A percentile compares a stretch with the other conserved stretches of the same genome.
Conservation (phyloP, 345 rosid genomes). For the Rhizophora apiculata region DNA sequence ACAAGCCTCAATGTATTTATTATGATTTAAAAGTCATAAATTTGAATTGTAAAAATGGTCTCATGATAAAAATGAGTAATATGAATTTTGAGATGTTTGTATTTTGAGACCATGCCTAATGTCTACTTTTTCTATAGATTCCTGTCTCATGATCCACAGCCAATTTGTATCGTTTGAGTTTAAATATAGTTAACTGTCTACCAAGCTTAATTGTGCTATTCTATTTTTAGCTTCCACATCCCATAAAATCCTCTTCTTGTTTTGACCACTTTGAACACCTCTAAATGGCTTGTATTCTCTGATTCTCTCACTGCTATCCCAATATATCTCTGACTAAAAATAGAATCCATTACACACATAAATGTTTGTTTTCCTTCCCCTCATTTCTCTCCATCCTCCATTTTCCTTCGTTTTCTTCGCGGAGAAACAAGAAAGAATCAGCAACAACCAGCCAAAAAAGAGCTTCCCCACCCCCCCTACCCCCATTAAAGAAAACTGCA, state of each 20-base stretch:
- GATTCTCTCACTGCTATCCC: not conserved
- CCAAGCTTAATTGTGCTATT: not conserved
- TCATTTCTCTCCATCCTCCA: conserved; percentile 27
- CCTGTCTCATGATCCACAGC: no score
- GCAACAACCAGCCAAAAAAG: conserved; percentile 15
- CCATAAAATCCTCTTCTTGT: not conserved
- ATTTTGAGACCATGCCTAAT: no score
- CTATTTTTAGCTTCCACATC: not conserved
- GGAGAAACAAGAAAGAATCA: conserved; percentile 3
- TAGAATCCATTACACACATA: not conserved
- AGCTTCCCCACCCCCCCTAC: not conserved
- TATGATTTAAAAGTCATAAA: no score
- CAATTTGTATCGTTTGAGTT: not conserved
- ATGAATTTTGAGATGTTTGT: no score
- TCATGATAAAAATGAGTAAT: no score
- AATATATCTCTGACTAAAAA: conserved; percentile 1
- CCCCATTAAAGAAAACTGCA: conserved; percentile 13
- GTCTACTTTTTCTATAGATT: not conserved
- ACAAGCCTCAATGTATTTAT: no score
- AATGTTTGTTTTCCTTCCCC: conserved; percentile 7
- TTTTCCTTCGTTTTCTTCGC: conserved; percentile 13
- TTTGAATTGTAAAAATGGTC: no score
- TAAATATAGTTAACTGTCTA: not conserved
- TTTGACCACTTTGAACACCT: not conserved
- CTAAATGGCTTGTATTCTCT: not conserved